These are phyloP conservation scores for Trametes meyenii DNA, from an alignment of 768 basidiomycete genomes.

Conservation along the genomic window DNA sequence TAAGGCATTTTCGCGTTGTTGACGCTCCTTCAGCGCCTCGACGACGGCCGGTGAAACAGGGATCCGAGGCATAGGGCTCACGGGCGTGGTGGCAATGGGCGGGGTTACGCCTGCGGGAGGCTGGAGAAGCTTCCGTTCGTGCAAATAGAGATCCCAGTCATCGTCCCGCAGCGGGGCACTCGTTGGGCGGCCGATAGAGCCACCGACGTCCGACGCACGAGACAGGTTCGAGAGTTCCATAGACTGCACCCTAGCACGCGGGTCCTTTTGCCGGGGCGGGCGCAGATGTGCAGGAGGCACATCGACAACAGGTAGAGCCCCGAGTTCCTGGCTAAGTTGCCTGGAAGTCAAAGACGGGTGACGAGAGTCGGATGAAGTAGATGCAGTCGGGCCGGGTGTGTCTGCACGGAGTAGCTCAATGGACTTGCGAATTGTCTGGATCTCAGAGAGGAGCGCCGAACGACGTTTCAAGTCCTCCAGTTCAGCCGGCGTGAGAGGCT, in stretches of 20 bases:
- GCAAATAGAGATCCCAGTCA: conserved; percentile 89
- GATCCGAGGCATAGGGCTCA: conserved; percentile 43
- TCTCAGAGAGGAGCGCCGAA: conserved; percentile 74
- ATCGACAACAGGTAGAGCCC: conserved; percentile 45
- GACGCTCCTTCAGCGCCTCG: conserved; percentile 73
- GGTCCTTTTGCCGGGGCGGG: conserved; percentile 69
- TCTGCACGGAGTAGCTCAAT: conserved; percentile 77
- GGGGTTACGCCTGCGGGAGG: conserved; percentile 80
- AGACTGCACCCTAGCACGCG: conserved; percentile 69
- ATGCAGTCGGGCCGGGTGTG: conserved; percentile 58
- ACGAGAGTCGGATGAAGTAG: conserved; percentile 52
- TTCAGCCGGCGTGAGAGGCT: conserved; percentile 41
- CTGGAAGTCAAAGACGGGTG: conserved; percentile 70
- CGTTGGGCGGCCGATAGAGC: conserved; percentile 66
- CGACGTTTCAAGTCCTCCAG: conserved; percentile 66
- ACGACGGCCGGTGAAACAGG: conserved; percentile 72
- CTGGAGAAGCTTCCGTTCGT: conserved; percentile 81
- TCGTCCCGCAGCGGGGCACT: conserved; percentile 73
- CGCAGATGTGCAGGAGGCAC: conserved; percentile 55
- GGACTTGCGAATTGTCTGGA: conserved; percentile 76
- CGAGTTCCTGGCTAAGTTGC: conserved; percentile 69
- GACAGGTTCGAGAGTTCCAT: conserved; percentile 59
- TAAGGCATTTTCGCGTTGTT: conserved; percentile 69
- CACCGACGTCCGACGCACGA: conserved; percentile 46
- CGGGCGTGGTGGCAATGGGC: conserved; percentile 70